A percentile compares a stretch with the other conserved stretches of the same genome.
These are phyloP conservation scores for Lachnellula willkommii DNA, from an alignment of 2,329 filamentous ascomycete species.

Conservation along the genomic window DNA sequence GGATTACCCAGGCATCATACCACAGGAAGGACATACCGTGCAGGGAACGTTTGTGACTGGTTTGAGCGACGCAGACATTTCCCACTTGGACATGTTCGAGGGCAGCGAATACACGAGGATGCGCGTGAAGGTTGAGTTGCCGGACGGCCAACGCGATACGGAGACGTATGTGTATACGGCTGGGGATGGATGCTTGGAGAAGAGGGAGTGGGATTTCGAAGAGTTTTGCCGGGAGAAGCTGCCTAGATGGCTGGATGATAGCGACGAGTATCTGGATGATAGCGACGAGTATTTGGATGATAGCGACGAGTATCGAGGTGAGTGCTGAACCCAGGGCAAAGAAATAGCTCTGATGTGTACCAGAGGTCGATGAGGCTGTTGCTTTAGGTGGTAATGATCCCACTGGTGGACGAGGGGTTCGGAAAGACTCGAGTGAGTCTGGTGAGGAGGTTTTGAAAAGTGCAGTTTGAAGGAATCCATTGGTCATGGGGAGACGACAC, in stretches of 20 bases:
- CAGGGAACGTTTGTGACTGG: conserved; percentile 73
- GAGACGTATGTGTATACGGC: conserved; percentile 61
- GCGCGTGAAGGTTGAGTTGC: conserved; percentile 48
- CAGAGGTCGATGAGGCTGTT: background rate
- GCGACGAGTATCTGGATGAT: conserved; percentile 22
- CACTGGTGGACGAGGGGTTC: background rate
- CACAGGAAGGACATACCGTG: conserved; percentile 52
- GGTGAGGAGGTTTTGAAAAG: background rate
- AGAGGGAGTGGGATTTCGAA: conserved; percentile 80
- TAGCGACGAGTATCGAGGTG: conserved; percentile 22
- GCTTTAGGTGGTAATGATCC: background rate
- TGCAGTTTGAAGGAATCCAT: background rate
- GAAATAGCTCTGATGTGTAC: background rate
- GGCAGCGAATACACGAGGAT: conserved; percentile 64
- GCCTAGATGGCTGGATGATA: conserved; percentile 38
- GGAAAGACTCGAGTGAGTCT: background rate
- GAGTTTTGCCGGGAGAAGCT: conserved; percentile 75
- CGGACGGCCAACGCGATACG: conserved; percentile 33
- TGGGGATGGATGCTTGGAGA: conserved; percentile 51
- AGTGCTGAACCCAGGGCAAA: conserved; percentile 3
- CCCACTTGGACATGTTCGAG: conserved; percentile 76
- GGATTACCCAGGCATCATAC: conserved; percentile 78
- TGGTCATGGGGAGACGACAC: too few relatives aligned
- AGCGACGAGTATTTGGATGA: conserved; percentile 21
- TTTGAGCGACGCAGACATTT: conserved; percentile 70